Evolutionary conservation across 345 rosid genomes (phyloP).

Genomic region (Populus ilicifolia): DNA sequence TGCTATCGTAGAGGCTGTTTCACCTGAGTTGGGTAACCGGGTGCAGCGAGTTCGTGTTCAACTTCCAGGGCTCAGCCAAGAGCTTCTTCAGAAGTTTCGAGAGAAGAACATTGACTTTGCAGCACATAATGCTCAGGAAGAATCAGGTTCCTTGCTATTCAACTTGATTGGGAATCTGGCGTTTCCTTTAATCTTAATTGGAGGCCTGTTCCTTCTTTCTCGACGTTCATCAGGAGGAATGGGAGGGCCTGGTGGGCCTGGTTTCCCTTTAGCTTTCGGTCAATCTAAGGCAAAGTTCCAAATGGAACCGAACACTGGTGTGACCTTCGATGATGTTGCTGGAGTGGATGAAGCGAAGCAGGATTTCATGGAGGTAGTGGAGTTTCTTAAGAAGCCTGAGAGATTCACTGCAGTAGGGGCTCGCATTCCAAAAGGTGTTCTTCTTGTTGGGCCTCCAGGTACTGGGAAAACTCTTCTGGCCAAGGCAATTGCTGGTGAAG

Average conservation of each 20-base stretch:
- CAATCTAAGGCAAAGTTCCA: conserved; percentile 98
- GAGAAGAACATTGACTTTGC: conserved; percentile 96
- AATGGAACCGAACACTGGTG: conserved; percentile 98
- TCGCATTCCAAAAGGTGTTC: conserved; percentile 95
- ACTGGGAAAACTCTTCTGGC: conserved; percentile 99
- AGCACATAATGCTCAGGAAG: conserved; percentile 98
- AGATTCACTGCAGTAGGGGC: conserved; percentile 97
- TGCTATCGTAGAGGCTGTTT: conserved; percentile 93
- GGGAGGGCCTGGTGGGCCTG: conserved; percentile 99
- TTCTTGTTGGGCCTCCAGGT: conserved; percentile 96
- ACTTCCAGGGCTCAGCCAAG: conserved; percentile 91
- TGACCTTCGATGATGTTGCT: conserved; percentile 95
- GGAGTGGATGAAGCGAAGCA: conserved; percentile 99
- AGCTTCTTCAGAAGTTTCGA: conserved; percentile 90
- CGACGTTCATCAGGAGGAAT: conserved; percentile 92
- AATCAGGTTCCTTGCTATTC: conserved; percentile 74
- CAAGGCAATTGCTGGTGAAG: conserved; percentile 99
- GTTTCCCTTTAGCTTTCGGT: conserved; percentile 79
- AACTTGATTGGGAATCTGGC: conserved; percentile 91
- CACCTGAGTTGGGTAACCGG: conserved; percentile 95
- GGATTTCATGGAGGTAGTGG: conserved; percentile 98
- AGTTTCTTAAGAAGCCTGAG: conserved; percentile 97
- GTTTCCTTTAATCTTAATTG: conserved; percentile 84
- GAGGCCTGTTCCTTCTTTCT: conserved; percentile 94
- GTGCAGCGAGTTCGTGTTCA: conserved; percentile 94